A percentile compares a stretch with the other conserved stretches of the same genome.
phyloP scores from a whole-genome alignment of 129 eudicot genomes.

The Lonicera japonica region DNA sequence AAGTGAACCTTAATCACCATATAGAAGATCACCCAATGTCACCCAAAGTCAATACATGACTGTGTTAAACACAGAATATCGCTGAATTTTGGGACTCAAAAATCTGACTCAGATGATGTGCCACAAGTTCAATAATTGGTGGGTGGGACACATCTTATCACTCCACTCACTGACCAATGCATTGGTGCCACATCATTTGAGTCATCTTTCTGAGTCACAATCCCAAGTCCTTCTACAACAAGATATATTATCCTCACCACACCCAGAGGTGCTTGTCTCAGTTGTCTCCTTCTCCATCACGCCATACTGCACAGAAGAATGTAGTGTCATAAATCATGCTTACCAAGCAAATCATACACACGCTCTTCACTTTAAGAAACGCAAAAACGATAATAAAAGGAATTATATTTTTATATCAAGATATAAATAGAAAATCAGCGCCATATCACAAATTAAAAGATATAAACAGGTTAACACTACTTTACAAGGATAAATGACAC shows the following conservation, averaged over 20 bases:
- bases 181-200: no score
- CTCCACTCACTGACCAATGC: no score
- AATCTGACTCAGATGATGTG: no score
- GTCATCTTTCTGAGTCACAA: constrained; percentile 4
- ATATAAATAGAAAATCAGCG: background rate
- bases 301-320: constrained; percentile 78
- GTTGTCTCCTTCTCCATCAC: constrained; percentile 86
- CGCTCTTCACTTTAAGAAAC: no score
- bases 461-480: no score
- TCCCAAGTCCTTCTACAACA: background rate
- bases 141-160: no score
- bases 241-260: constrained; percentile 49
- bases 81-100: no score
- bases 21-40: constrained; percentile 14
- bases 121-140: no score
- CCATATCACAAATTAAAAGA: no score
- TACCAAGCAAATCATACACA: constrained; percentile 24
- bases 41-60: no score
- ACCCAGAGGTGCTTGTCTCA: constrained; percentile 96
- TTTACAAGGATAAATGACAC: background rate
- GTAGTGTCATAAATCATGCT: constrained; percentile 37
- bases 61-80: no score
- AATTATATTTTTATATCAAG: background rate
- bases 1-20: constrained; percentile 63
- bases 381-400: background rate